phyloP scores from a whole-genome alignment of 257 asterid genomes.

The Haberlea rhodopensis region DNA sequence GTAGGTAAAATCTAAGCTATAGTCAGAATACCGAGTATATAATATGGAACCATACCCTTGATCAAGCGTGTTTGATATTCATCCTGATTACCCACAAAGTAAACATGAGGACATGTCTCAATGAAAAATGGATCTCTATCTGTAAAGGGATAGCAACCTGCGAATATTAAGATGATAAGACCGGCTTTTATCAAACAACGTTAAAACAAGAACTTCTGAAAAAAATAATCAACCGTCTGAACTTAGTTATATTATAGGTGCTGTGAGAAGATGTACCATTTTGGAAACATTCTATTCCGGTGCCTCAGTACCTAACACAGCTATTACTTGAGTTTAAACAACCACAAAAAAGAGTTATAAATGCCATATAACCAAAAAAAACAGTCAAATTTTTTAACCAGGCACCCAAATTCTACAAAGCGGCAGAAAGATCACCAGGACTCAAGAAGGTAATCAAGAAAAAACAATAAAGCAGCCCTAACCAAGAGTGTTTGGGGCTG shows the following conservation, averaged over 20 bases:
- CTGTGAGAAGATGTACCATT: conserved; percentile 2
- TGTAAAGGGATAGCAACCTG: conserved; percentile 97
- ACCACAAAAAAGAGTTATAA: conserved; percentile 4
- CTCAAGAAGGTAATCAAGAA: background rate
- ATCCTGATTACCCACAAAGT: conserved; percentile 87
- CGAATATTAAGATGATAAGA: conserved; percentile 19
- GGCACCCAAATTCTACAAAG: conserved; percentile 7
- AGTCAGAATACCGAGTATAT: conserved; percentile 9
- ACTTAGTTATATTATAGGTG: background rate
- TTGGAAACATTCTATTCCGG: background rate
- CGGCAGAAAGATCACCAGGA: background rate
- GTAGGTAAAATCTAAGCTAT: conserved; percentile 8
- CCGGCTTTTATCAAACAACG: conserved; percentile 14
- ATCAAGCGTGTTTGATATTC: conserved; percentile 59
- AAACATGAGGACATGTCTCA: conserved; percentile 92
- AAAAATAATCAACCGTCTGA: background rate
- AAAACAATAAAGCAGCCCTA: conserved; percentile 22
- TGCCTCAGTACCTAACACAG: background rate
- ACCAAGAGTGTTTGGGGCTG: conserved; percentile 98
- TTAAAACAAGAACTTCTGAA: conserved; percentile 8
- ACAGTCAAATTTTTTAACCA: conserved; percentile 1
- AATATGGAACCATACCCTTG: conserved; percentile 48
- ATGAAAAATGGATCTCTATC: conserved; percentile 93
- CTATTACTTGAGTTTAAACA: background rate
- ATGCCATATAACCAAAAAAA: conserved; percentile 8